Conservation (phyloP, 139 green algal species). For the Volvox reticuliferus region DNA sequence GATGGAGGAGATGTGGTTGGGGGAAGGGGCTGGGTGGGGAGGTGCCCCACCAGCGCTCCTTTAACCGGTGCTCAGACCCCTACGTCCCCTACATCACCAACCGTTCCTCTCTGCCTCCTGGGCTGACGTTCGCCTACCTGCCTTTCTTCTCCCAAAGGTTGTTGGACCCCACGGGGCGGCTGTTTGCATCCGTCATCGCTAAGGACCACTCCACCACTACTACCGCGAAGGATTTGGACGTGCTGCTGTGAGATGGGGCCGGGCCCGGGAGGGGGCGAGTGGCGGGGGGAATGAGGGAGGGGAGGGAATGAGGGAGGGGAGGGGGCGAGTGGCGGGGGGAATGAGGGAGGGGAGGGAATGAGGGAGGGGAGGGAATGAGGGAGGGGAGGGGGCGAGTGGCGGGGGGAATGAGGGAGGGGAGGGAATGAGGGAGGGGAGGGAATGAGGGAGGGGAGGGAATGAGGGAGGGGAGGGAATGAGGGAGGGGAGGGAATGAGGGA, state of each 20-base stretch:
- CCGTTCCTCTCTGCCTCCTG: too few relatives aligned
- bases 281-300: not conserved
- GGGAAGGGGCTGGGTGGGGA: too few relatives aligned
- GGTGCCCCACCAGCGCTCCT: too few relatives aligned
- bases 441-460: not conserved
- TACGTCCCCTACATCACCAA: too few relatives aligned
- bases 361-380: not conserved
- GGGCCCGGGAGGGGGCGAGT: not conserved
- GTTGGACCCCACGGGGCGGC: conserved; percentile 67
- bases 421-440: not conserved
- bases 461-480: not conserved
- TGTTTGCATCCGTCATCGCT: conserved; percentile 74
- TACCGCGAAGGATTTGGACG: conserved; percentile 88
- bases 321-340: not conserved
- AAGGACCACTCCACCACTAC: conserved; percentile 66
- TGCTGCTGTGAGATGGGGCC: conserved; percentile 76
- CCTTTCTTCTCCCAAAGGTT: conserved; percentile 38
- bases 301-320: not conserved
- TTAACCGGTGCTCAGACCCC: too few relatives aligned
- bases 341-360: not conserved
- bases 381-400: not conserved
- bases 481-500: not conserved
- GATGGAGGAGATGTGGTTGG: too few relatives aligned
- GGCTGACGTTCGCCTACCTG: too few relatives aligned
- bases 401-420: not conserved